These are phyloP conservation scores for Verticillium isaacii DNA, from an alignment of 2,329 filamentous ascomycete genomes.

Conservation along the genomic window DNA sequence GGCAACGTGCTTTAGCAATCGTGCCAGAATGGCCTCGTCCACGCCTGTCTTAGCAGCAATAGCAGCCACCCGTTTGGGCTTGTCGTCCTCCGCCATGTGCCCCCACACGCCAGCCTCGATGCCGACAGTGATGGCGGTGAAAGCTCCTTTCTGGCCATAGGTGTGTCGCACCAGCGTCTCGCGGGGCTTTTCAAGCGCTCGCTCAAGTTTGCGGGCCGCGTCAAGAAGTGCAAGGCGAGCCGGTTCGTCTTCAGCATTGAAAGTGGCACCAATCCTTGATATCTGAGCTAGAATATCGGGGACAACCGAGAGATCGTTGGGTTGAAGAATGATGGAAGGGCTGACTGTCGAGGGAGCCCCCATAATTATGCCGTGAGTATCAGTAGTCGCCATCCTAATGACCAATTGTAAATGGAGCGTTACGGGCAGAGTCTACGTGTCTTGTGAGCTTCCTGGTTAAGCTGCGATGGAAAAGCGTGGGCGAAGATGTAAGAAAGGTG, in stretches of 20 bases:
- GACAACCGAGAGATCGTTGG: conserved; percentile 12
- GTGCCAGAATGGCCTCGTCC: conserved; percentile 7
- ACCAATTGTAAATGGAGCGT: too few species aligned
- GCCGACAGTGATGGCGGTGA: conserved; percentile 22
- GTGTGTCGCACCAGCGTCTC: conserved; percentile 41
- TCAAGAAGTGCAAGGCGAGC: conserved; percentile 24
- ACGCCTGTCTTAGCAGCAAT: not conserved
- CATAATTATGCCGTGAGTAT: too few species aligned
- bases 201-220: conserved; percentile 24
- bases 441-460: too few species aligned
- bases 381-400: too few species aligned
- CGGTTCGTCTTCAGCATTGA: conserved; percentile 3
- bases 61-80: conserved; percentile 1
- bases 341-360: too few species aligned
- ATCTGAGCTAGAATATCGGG: conserved; percentile 2
- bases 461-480: too few species aligned
- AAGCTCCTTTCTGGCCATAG: conserved; percentile 13
- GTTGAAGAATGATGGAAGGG: conserved; percentile 10
- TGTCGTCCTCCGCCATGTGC: conserved; percentile 21
- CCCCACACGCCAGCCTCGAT: conserved; percentile 30
- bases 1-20: conserved; percentile 30
- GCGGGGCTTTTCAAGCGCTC: conserved; percentile 37
- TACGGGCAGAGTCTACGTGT: too few species aligned
- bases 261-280: not conserved
- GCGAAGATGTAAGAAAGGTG: too few species aligned